Evolutionary conservation across 2,329 filamentous ascomycete species (phyloP).

Genomic region (Verticillium klebahnii): DNA sequence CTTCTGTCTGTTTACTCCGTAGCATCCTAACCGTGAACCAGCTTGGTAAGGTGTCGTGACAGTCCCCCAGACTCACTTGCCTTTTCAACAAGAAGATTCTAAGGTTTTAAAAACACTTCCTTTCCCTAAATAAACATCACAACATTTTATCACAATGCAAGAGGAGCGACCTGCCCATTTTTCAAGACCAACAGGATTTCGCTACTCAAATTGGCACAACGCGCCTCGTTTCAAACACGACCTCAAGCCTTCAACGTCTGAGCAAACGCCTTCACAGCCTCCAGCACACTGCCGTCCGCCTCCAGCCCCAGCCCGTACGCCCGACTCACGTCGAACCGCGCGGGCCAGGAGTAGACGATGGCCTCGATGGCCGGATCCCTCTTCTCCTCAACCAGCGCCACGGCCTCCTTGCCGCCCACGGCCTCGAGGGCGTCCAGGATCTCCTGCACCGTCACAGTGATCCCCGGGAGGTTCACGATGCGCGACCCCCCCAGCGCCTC

Average conservation of each 20-base stretch:
- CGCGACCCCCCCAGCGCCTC: constrained; percentile 34
- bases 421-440: constrained; percentile 46
- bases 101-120: too few relatives aligned
- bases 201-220: background rate
- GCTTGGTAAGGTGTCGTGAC: too few relatives aligned
- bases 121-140: too few relatives aligned
- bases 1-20: too few relatives aligned
- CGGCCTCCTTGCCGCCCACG: constrained; percentile 40
- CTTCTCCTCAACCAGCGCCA: constrained; percentile 40
- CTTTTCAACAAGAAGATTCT: too few relatives aligned
- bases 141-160: too few relatives aligned
- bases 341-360: constrained; percentile 52
- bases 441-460: constrained; percentile 47
- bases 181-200: background rate
- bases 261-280: constrained; percentile 20
- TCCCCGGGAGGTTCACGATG: constrained; percentile 46
- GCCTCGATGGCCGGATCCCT: constrained; percentile 39
- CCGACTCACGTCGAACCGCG: constrained; percentile 42
- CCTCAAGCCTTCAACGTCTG: background rate
- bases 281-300: constrained; percentile 34
- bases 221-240: background rate
- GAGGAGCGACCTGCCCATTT: too few relatives aligned
- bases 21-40: too few relatives aligned
- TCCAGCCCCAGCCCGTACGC: constrained; percentile 49
- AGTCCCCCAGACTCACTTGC: too few relatives aligned